phyloP scores from a whole-genome alignment of 1,284 basidiomycete species.

The Puccinia horiana region DNA sequence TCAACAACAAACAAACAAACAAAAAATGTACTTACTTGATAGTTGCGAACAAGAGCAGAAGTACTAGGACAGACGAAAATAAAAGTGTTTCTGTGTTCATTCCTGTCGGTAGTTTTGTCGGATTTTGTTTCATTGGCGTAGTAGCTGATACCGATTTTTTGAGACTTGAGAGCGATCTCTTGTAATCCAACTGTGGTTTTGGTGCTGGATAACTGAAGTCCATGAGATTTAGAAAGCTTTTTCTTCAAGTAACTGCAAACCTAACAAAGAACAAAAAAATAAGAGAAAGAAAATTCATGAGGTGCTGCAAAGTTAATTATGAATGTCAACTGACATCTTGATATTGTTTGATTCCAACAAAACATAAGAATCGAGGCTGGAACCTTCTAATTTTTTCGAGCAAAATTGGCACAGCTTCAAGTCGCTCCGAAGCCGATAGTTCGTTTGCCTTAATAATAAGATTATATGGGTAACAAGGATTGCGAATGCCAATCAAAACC shows the following conservation, averaged over 20 bases:
- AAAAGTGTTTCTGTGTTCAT: background rate
- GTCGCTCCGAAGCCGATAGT: background rate
- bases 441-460: slow-evolving; percentile 10
- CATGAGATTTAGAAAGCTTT: background rate
- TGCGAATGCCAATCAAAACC: too few relatives aligned
- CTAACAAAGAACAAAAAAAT: background rate
- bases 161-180: slow-evolving; percentile 4
- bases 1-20: background rate
- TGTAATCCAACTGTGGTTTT: background rate
- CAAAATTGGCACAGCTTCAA: background rate
- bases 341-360: slow-evolving; percentile 15
- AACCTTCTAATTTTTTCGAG: background rate
- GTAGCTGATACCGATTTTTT: background rate
- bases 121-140: background rate
- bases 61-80: slow-evolving; percentile 22
- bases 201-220: background rate
- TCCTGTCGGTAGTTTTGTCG: background rate
- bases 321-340: background rate
- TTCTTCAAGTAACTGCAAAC: slow-evolving; percentile 8
- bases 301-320: background rate
- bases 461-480: too few relatives aligned
- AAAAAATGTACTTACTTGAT: background rate
- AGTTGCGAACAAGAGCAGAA: slow-evolving; percentile 15
- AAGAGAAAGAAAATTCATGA: background rate
- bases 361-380: slow-evolving; percentile 18